Base-by-base conservation (phyloP, 2,329 filamentous ascomycete species). In the Clonostachys rhizophaga region DNA sequence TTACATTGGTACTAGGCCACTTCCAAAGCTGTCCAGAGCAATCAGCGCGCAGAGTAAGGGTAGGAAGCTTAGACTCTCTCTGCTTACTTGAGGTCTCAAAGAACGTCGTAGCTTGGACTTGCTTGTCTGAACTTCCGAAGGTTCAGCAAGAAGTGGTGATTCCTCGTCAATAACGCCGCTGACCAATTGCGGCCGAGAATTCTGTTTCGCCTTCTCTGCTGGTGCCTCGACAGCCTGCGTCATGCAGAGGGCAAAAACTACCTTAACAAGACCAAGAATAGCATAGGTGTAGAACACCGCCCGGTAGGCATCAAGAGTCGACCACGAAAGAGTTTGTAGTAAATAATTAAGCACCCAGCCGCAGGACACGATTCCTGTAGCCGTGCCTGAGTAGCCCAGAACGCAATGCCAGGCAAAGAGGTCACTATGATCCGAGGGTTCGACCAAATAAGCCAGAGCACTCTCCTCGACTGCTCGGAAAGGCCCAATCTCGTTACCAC, bases 11-110 rank as follows among this genome's bases (percentile, higher is more conserved):
- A 83, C 84, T 60, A 91, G 75, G 3, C 87, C 87, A 2, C 82
- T 84, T 2, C 84, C 86, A 48, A 90, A 78, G 0, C 82, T 78
- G 60, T 91, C 87, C 6, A 90, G 57, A 2, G 76, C 76, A 55
- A 90, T 85, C 2, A 92, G 68, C 7, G 85, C 63, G 57, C 83
- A 86, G 0, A 92, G 70, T 44, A 81, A 79, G 45, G 78, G 60
- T 6, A 87, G 68, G 33, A 83, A 71, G 1, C 66, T 56, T 7
- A 74, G 66, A 35, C 75, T 83, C n/a, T 78, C 68, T 4, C 62
- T 64, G 6, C 79, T 81, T 17, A 90, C 80, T 3, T 75, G 67
- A 1, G 81, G 75, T 33, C 86, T 60, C n/a, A 30, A 30, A 30
- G 24, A 30, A 9, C 24, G 8, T 30, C 9, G 24, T 10, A 30